These are phyloP conservation scores for Umbelopsis sp. DNA, from an alignment of 371 early-diverging fungal genomes.

Conservation along the genomic window DNA sequence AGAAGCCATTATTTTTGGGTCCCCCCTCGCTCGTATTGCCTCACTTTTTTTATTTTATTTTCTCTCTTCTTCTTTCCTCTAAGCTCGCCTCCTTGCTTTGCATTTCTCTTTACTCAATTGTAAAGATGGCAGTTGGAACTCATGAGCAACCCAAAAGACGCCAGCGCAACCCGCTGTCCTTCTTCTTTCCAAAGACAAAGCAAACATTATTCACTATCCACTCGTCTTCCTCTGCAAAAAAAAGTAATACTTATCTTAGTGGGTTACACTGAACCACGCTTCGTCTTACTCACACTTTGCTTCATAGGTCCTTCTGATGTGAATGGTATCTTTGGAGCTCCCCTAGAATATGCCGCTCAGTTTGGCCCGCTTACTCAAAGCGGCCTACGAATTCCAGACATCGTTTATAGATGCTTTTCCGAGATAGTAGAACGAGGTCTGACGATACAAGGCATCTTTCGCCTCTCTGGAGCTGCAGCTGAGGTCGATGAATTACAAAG, in stretches of 20 bases:
- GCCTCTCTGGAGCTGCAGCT: conserved; percentile 49
- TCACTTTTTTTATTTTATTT: not conserved
- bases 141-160: conserved; percentile 8
- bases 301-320: conserved; percentile 20
- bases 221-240: conserved; percentile 7
- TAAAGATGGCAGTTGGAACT: conserved; percentile 6
- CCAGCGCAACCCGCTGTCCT: conserved; percentile 10
- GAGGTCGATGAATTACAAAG: conserved; percentile 39
- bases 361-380: conserved; percentile 35
- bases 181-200: conserved; percentile 13
- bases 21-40: not conserved
- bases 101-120: not conserved
- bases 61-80: not conserved
- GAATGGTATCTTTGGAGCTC: conserved; percentile 46
- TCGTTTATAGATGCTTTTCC: conserved; percentile 42
- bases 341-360: conserved; percentile 39
- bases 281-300: not conserved
- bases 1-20: too few relatives aligned
- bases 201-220: conserved; percentile 14
- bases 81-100: not conserved
- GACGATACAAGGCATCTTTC: conserved; percentile 44
- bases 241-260: not conserved
- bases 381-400: conserved; percentile 40
- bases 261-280: not conserved
- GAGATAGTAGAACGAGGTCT: conserved; percentile 48